phyloP scores from a whole-genome alignment of 1,284 basidiomycete genomes.

The Volvariella volvacea region DNA sequence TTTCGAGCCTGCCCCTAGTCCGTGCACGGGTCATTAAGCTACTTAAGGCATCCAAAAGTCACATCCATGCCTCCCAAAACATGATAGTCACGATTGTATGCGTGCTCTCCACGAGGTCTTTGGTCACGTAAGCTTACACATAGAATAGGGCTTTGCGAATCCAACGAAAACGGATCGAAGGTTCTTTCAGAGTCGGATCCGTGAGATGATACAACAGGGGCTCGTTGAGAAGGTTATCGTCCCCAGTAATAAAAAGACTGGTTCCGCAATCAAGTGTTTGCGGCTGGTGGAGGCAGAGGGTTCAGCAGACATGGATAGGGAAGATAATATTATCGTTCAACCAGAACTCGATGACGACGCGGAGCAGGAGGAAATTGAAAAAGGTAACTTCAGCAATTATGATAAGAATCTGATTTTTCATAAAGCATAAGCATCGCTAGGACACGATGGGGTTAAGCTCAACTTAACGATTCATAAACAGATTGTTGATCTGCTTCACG shows the following conservation, averaged over 20 bases:
- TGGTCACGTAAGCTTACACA: constrained; percentile 2
- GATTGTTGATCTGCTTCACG: constrained; percentile 62
- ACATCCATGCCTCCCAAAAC: constrained; percentile 64
- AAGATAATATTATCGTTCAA: constrained; percentile 20
- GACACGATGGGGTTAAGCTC: constrained; percentile 39
- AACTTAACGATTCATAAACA: constrained; percentile 70
- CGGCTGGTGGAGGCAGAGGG: constrained; percentile 41
- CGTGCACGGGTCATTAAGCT: constrained; percentile 62
- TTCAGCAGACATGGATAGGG: constrained; percentile 17
- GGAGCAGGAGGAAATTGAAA: constrained; percentile 30
- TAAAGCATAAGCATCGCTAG: constrained; percentile 11
- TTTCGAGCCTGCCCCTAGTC: constrained; percentile 66
- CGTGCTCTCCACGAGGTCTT: constrained; percentile 6
- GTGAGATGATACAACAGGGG: constrained; percentile 62
- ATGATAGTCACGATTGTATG: constrained; percentile 64
- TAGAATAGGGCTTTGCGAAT: constrained; percentile 57
- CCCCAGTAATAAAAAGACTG: constrained; percentile 41
- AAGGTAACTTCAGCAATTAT: constrained; percentile 11
- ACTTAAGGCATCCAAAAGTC: constrained; percentile 57
- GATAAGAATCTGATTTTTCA: constrained; percentile 4
- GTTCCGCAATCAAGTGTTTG: constrained; percentile 50
- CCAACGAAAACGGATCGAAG: constrained; percentile 69
- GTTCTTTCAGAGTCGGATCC: constrained; percentile 67
- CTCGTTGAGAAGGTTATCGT: constrained; percentile 68
- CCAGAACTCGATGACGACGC: constrained; percentile 32